Conservation (phyloP, 1,139 yeast genomes). For the Trichomonascaceae sp. region DNA sequence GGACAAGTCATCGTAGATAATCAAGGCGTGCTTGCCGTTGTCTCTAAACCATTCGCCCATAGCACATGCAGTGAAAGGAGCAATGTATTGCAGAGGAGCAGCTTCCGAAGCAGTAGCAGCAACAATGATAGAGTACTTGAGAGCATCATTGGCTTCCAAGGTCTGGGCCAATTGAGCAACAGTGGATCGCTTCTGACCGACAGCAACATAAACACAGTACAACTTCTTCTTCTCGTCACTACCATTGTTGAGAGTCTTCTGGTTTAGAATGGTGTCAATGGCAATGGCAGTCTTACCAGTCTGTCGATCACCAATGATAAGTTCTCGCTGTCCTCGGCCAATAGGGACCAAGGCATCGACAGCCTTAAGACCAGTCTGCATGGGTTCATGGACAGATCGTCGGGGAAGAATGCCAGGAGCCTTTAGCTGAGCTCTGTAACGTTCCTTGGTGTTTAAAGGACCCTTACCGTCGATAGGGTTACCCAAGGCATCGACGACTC, state of each 20-base stretch:
- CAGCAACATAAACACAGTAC: slow-evolving; percentile 99
- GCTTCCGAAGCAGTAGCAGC: slow-evolving; percentile 99
- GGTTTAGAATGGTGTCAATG: slow-evolving; percentile 95
- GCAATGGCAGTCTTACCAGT: slow-evolving; percentile 99
- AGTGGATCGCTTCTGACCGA: slow-evolving; percentile 99
- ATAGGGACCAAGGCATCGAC: slow-evolving; percentile 99
- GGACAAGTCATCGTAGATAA: slow-evolving; percentile 96
- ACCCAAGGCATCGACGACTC: slow-evolving; percentile 99
- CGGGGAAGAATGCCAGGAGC: slow-evolving; percentile 99
- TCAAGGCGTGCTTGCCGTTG: slow-evolving; percentile 96
- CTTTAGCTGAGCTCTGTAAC: slow-evolving; percentile 96
- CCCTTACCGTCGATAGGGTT: slow-evolving; percentile 99
- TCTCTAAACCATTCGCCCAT: slow-evolving; percentile 99
- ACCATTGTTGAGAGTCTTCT: slow-evolving; percentile 98
- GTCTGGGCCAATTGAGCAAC: slow-evolving; percentile 99
- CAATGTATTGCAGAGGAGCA: slow-evolving; percentile 99
- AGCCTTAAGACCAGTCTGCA: slow-evolving; percentile 99
- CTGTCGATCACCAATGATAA: slow-evolving; percentile 99
- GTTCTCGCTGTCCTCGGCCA: slow-evolving; percentile 99
- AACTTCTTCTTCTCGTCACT: slow-evolving; percentile 93
- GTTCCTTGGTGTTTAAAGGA: slow-evolving; percentile 80
- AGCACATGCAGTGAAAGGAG: slow-evolving; percentile 99
- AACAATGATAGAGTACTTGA: slow-evolving; percentile 95
- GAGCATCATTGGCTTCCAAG: slow-evolving; percentile 95
- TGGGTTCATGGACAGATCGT: slow-evolving; percentile 97